Conservation (phyloP, 2,329 filamentous ascomycete genomes). For the Aspergillus pseudotamarii region DNA sequence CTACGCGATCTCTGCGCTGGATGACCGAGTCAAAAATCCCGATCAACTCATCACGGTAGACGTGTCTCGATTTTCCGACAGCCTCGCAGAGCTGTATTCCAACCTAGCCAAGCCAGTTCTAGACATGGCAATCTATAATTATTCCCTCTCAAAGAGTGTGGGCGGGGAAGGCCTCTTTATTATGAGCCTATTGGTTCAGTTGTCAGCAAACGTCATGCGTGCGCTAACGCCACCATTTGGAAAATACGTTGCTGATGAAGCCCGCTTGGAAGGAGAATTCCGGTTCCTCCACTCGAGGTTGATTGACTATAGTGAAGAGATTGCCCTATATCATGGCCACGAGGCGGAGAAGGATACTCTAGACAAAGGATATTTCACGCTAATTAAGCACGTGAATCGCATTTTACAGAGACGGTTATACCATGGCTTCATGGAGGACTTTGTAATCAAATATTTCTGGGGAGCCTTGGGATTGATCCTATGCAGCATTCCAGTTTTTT, state of each 20-base stretch:
- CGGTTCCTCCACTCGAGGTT: conserved; percentile 90
- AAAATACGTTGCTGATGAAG: conserved; percentile 96
- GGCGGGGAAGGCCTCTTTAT: conserved; percentile 93
- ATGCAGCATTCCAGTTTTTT: conserved; percentile 93
- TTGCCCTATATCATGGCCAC: conserved; percentile 89
- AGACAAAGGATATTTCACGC: conserved; percentile 97
- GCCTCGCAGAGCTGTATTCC: conserved; percentile 90
- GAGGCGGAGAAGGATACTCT: conserved; percentile 93
- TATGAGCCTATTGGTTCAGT: conserved; percentile 90
- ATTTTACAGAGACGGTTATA: conserved; percentile 89
- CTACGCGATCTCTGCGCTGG: conserved; percentile 90
- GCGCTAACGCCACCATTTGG: conserved; percentile 94
- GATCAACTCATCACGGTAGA: conserved; percentile 97
- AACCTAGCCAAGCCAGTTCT: conserved; percentile 93
- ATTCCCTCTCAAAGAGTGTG: conserved; percentile 89
- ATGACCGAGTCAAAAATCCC: conserved; percentile 97
- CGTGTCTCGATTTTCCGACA: conserved; percentile 94
- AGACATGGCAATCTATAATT: conserved; percentile 97
- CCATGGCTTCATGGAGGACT: conserved; percentile 99
- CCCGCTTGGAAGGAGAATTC: conserved; percentile 91
- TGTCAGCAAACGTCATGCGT: conserved; percentile 91
- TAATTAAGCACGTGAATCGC: conserved; percentile 98
- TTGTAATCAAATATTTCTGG: conserved; percentile 99
- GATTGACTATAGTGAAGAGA: conserved; percentile 94
- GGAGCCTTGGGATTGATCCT: conserved; percentile 87